Conservation (phyloP, 306 rosid species). For the Cajanus cajan region DNA sequence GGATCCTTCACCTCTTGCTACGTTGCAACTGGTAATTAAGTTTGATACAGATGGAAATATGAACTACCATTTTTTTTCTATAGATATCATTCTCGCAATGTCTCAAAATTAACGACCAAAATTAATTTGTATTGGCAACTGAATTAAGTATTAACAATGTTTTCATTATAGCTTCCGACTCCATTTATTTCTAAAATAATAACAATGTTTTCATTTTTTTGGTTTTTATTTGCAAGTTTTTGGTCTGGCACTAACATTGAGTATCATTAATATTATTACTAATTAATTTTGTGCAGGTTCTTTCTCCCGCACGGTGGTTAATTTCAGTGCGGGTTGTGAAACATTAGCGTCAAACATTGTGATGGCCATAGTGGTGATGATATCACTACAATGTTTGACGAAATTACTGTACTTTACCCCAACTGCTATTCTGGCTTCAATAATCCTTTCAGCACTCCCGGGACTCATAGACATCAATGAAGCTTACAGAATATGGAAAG, state of each 20-base stretch:
- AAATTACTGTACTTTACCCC: conserved; percentile 68
- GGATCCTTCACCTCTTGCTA: conserved; percentile 74
- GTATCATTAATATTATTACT: no score
- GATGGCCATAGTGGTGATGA: conserved; percentile 58
- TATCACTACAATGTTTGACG: conserved; percentile 50
- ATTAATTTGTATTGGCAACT: no score
- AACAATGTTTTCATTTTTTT: no score
- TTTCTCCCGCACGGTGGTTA: conserved; percentile 65
- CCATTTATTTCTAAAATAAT: no score
- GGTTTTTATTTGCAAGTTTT: no score
- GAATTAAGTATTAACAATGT: no score
- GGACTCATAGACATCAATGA: conserved; percentile 52
- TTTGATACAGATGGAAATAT: neutral
- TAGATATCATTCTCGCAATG: no score
- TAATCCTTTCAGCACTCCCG: conserved; percentile 66
- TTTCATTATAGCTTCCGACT: no score
- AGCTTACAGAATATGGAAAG: conserved; percentile 61
- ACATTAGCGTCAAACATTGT: conserved; percentile 59
- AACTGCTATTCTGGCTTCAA: conserved; percentile 60
- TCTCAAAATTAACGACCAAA: no score
- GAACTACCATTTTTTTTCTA: neutral
- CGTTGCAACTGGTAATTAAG: conserved; percentile 65
- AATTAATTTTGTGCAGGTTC: conserved; percentile 43
- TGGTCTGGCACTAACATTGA: no score
- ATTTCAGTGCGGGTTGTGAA: conserved; percentile 61